These are phyloP conservation scores for Gracilariopsis chorda DNA, from an alignment of 23 red algal genomes.

Conservation along the genomic window DNA sequence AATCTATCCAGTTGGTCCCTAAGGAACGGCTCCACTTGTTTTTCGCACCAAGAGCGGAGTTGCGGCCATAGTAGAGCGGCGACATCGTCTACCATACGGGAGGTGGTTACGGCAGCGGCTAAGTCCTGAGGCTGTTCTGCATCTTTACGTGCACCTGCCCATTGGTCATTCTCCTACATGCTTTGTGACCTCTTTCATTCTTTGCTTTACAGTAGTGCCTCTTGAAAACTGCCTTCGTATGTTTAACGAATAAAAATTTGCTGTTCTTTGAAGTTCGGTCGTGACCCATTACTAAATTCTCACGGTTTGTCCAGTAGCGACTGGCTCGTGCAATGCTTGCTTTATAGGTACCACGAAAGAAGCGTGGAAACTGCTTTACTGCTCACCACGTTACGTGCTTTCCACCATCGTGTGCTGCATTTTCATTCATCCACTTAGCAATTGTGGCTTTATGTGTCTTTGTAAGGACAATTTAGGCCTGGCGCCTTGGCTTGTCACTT, in stretches of 20 bases:
- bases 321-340: neutral
- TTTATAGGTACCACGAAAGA: neutral
- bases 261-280: neutral
- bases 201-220: neutral
- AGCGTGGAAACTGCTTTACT: neutral
- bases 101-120: no score
- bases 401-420: neutral
- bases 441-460: neutral
- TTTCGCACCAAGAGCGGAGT: no score
- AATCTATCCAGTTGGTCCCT: no score
- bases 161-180: no score
- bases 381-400: constrained; percentile 6
- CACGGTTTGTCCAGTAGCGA: neutral
- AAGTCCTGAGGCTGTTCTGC: no score
- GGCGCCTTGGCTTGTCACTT: no score
- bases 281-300: neutral
- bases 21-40: no score
- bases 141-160: no score
- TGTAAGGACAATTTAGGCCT: neutral
- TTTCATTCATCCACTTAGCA: neutral
- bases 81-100: no score
- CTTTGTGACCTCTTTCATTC: neutral
- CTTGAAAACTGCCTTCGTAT: neutral
- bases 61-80: no score
- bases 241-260: neutral